phyloP scores from a whole-genome alignment of 192 early-diverging fungal species.

The Coemansia sp. region DNA sequence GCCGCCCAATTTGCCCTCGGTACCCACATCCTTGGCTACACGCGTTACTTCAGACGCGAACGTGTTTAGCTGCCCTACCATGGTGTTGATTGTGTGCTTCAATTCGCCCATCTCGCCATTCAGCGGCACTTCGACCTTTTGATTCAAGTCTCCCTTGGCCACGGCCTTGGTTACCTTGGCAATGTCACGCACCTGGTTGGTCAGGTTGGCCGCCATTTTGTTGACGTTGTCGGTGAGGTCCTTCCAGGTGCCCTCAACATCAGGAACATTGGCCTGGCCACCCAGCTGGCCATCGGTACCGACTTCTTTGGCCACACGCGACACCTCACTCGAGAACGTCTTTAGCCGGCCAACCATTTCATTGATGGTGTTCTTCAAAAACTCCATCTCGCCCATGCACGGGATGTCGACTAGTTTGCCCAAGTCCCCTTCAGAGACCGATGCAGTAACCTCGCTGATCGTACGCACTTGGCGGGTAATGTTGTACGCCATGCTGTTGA shows the following conservation, averaged over 20 bases:
- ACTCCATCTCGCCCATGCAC: slow-evolving; percentile 60
- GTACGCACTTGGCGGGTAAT: slow-evolving; percentile 65
- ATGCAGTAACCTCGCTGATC: slow-evolving; percentile 65
- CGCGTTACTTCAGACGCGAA: slow-evolving; percentile 65
- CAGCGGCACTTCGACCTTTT: slow-evolving; percentile 15
- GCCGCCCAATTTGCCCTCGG: slow-evolving; percentile 65
- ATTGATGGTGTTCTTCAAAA: slow-evolving; percentile 63
- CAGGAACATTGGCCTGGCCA: slow-evolving; percentile 60
- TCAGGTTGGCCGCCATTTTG: slow-evolving; percentile 63
- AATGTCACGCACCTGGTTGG: slow-evolving; percentile 65
- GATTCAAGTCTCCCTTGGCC: slow-evolving; percentile 55
- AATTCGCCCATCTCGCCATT: slow-evolving; percentile 63
- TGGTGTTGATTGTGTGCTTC: slow-evolving; percentile 62
- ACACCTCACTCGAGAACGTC: slow-evolving; percentile 63
- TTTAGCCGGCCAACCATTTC: slow-evolving; percentile 66
- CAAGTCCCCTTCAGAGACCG: slow-evolving; percentile 64
- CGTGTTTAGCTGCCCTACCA: slow-evolving; percentile 51
- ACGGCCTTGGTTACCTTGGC: slow-evolving; percentile 59
- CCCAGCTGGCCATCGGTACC: slow-evolving; percentile 68
- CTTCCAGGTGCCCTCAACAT: slow-evolving; percentile 64
- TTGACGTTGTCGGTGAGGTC: slow-evolving; percentile 49
- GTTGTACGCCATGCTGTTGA: slow-evolving; percentile 70
- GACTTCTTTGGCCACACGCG: slow-evolving; percentile 62
- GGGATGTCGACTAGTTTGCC: slow-evolving; percentile 59
- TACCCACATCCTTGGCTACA: slow-evolving; percentile 68